Percentiles rank a stretch among this genome's conserved stretches.
These are phyloP conservation scores for Tylopilus felleus DNA, from an alignment of 768 basidiomycete genomes.

Conservation along the genomic window DNA sequence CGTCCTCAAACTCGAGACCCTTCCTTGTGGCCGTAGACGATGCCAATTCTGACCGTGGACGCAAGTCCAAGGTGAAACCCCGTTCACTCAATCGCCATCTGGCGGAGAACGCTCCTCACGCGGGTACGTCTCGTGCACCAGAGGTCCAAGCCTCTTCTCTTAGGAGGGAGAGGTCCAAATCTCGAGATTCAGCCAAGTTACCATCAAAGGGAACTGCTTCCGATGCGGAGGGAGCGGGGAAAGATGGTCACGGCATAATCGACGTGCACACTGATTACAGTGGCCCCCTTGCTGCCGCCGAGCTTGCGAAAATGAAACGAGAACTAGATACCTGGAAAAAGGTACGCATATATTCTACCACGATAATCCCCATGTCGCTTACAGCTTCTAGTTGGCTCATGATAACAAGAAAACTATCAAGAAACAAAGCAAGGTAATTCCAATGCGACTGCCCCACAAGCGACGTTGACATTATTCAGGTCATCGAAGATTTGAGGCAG, in stretches of 20 bases:
- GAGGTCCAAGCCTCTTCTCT: neutral
- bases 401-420: constrained; percentile 49
- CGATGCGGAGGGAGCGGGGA: constrained; percentile 28
- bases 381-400: constrained; percentile 31
- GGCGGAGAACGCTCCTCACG: constrained; percentile 17
- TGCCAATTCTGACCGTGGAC: constrained; percentile 29
- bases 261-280: constrained; percentile 19
- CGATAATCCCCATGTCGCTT: neutral
- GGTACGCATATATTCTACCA: constrained; percentile 19
- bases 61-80: constrained; percentile 29
- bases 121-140: constrained; percentile 8
- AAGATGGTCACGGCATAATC: constrained; percentile 16
- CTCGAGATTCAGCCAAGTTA: constrained; percentile 30
- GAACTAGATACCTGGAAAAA: constrained; percentile 58
- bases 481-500: constrained; percentile 49
- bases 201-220: constrained; percentile 24
- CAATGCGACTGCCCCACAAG: neutral
- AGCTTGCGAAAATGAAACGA: constrained; percentile 51
- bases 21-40: constrained; percentile 31
- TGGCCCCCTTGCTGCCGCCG: constrained; percentile 42
- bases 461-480: constrained; percentile 31
- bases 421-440: constrained; percentile 54
- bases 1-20: constrained; percentile 18
- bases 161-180: constrained; percentile 36
- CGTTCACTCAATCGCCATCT: constrained; percentile 25